These are phyloP conservation scores for Malassezia sp. DNA, from an alignment of 1,284 basidiomycete species.

Conservation along the genomic window DNA sequence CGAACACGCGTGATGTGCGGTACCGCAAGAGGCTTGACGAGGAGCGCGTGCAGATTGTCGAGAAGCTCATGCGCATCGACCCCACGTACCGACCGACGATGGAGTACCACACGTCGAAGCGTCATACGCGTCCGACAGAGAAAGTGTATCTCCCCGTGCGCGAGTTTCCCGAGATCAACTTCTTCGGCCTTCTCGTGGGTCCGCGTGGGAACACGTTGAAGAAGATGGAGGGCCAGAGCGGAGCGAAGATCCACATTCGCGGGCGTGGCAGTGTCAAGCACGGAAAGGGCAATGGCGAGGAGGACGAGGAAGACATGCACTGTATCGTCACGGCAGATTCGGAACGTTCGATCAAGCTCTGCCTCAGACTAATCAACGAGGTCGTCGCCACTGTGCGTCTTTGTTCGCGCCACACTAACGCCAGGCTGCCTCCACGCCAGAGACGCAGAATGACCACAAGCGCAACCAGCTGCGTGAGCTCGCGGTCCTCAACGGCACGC, in stretches of 20 bases:
- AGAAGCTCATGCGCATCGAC: constrained; percentile 90
- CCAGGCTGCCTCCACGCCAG: constrained; percentile 95
- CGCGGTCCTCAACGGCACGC: constrained; percentile 91
- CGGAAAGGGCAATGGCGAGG: constrained; percentile 87
- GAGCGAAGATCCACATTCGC: constrained; percentile 95
- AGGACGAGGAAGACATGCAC: constrained; percentile 97
- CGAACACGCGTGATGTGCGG: constrained; percentile 93
- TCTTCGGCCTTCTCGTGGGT: constrained; percentile 94
- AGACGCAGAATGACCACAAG: constrained; percentile 99
- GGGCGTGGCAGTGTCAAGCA: constrained; percentile 98
- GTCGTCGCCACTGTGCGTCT: constrained; percentile 99
- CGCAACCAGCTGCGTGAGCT: constrained; percentile 96
- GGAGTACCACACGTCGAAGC: constrained; percentile 71
- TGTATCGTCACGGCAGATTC: constrained; percentile 89
- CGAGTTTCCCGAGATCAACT: constrained; percentile 99
- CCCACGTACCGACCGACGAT: constrained; percentile 92
- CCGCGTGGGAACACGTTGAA: constrained; percentile 97
- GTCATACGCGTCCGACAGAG: constrained; percentile 64
- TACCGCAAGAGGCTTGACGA: constrained; percentile 97
- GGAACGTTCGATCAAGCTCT: constrained; percentile 77
- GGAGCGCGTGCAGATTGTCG: constrained; percentile 82
- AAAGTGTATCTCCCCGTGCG: constrained; percentile 99
- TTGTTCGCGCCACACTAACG: too few species aligned
- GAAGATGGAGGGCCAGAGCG: constrained; percentile 96
- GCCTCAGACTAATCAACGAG: constrained; percentile 88